Percentiles rank a stretch among this genome's conserved stretches.
Conservation (phyloP, 305 asterid species). For the Caryopteris hybrid region DNA sequence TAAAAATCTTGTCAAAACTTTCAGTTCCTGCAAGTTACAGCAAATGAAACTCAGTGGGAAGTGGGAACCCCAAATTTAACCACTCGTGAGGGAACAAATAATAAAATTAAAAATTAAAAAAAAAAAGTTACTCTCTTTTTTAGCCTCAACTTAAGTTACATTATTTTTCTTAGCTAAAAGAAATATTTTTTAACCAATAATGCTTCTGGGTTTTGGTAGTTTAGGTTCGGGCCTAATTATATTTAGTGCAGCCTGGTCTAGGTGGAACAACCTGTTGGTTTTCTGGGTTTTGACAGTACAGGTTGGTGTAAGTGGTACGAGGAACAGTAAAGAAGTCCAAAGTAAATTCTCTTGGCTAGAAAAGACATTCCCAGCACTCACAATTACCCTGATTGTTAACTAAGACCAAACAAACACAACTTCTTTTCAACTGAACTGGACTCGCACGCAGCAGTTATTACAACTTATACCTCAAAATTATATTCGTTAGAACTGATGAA, state of each 20-base stretch:
- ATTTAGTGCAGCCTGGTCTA: no score
- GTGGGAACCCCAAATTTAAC: not conserved
- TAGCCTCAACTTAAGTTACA: not conserved
- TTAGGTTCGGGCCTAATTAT: no score
- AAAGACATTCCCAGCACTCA: not conserved
- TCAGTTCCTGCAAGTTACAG: conserved; percentile 57
- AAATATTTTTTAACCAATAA: no score
- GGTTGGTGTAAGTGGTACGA: not conserved
- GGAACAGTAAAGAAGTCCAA: not conserved
- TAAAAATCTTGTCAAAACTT: conserved; percentile 67
- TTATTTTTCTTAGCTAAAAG: not conserved
- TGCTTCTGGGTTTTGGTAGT: not conserved
- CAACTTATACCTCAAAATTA: not conserved
- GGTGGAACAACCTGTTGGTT: not conserved
- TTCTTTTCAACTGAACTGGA: not conserved
- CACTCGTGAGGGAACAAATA: not conserved
- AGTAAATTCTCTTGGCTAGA: not conserved
- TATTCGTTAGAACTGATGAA: conserved; percentile 1
- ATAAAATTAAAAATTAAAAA: no score
- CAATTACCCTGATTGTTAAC: not conserved
- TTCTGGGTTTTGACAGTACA: not conserved
- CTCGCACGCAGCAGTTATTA: not conserved
- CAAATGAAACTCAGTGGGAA: conserved; percentile 6
- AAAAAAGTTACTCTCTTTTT: no score
- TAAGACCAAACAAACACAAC: not conserved